A percentile compares a stretch with the other conserved stretches of the same genome.
Evolutionary conservation across 345 rosid species (phyloP).

Genomic region (Rhodamnia rubescens): DNA sequence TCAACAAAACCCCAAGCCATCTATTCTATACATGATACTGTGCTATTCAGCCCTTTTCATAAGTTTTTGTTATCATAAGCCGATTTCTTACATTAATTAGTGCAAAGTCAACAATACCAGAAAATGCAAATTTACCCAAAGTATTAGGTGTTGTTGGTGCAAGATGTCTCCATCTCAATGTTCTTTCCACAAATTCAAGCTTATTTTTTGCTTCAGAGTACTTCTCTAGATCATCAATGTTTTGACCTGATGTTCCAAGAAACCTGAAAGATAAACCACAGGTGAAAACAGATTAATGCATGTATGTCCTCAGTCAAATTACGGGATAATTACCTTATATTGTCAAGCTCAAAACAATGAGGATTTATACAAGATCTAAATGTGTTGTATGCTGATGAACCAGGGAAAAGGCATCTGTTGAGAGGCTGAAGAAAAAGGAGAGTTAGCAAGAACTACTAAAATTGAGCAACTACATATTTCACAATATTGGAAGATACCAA

Average conservation of each 20-base stretch:
- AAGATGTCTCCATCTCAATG: constrained; percentile 90
- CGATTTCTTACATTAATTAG: background rate
- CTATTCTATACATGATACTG: background rate
- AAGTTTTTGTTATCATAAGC: background rate
- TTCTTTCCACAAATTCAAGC: constrained; percentile 88
- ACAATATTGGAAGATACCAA: background rate
- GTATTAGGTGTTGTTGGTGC: constrained; percentile 98
- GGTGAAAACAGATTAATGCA: background rate
- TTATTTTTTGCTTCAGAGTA: constrained; percentile 74
- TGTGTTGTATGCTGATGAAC: constrained; percentile 75
- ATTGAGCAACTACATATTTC: background rate
- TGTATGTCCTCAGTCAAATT: background rate
- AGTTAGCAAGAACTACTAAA: background rate
- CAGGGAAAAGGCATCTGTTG: constrained; percentile 87
- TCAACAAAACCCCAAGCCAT: background rate
- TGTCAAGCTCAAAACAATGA: constrained; percentile 88
- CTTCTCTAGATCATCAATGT: constrained; percentile 80
- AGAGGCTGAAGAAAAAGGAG: constrained; percentile 52
- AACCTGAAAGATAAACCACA: constrained; percentile 32
- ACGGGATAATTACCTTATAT: constrained; percentile 34
- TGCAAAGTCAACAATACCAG: background rate
- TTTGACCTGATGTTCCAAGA: constrained; percentile 99
- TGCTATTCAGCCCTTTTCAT: background rate
- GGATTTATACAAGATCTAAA: constrained; percentile 91
- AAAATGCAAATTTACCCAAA: constrained; percentile 38